Conservation (phyloP, 1,284 basidiomycete species). For the Sporisorium iseilematis-ciliati region DNA sequence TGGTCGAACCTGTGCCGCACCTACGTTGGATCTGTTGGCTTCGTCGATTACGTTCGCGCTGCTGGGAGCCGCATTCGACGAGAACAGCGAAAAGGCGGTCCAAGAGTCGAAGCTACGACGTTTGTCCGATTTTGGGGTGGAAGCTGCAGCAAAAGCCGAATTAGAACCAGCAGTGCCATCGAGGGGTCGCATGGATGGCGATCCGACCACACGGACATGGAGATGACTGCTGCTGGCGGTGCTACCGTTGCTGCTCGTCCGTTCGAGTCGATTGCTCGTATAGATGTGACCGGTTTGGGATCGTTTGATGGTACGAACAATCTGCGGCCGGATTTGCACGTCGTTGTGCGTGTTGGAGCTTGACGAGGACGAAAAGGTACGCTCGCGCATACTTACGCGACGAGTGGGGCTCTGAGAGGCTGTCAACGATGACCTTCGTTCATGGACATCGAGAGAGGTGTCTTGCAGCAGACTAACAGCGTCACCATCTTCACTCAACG, state of each 20-base stretch:
- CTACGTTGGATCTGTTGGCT: too few species aligned
- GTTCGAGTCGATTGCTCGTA: constrained; percentile 17
- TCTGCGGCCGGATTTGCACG: constrained; percentile 40
- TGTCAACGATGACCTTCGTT: constrained; percentile 18
- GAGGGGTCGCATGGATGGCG: constrained; percentile 10
- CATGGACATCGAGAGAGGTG: constrained; percentile 18
- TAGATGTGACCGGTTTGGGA: constrained; percentile 16
- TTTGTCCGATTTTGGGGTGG: constrained; percentile 11
- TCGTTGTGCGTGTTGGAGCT: constrained; percentile 32
- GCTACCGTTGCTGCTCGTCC: constrained; percentile 31
- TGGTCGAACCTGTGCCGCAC: neutral
- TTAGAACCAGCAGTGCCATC: constrained; percentile 4
- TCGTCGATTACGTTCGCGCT: neutral
- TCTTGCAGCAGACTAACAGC: constrained; percentile 22
- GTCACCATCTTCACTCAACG: constrained; percentile 37
- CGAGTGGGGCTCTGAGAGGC: constrained; percentile 20
- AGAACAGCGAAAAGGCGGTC: constrained; percentile 35
- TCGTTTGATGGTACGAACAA: constrained; percentile 36
- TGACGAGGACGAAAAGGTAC: constrained; percentile 22
- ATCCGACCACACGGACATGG: constrained; percentile 33
- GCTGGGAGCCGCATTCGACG: constrained; percentile 6
- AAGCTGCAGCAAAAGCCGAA: constrained; percentile 8
- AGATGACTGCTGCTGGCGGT: constrained; percentile 22
- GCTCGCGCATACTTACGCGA: constrained; percentile 15
- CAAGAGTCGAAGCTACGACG: constrained; percentile 35